A percentile compares a stretch with the other conserved stretches of the same genome.
Conservation (phyloP, 768 basidiomycete species). For the Sporobolomyces roseus region DNA sequence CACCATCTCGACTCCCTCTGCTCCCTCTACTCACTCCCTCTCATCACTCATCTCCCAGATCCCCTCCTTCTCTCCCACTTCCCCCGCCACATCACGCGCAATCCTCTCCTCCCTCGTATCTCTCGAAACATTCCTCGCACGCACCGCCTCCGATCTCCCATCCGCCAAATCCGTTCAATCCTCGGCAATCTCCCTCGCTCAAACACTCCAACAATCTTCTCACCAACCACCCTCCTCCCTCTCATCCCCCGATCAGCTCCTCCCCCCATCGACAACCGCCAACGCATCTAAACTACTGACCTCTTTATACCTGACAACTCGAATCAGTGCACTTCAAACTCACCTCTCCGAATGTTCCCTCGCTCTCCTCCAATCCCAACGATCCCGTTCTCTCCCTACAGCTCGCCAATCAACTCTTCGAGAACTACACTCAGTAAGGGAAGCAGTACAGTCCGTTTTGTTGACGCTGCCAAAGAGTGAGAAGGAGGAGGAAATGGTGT, state of each 20-base stretch:
- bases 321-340: no score
- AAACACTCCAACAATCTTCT: no score
- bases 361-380: not conserved
- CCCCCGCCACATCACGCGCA: constrained; percentile 29
- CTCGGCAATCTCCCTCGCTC: constrained; percentile 12
- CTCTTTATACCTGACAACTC: not conserved
- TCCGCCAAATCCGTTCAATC: constrained; percentile 13
- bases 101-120: constrained; percentile 31
- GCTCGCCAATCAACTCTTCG: not conserved
- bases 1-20: not conserved
- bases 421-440: no score
- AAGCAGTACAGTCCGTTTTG: not conserved
- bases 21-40: not conserved
- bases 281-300: constrained; percentile 1
- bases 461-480: not conserved
- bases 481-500: not conserved
- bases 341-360: constrained; percentile 32
- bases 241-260: not conserved
- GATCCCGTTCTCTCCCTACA: not conserved
- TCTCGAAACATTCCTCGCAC: constrained; percentile 40
- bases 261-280: not conserved
- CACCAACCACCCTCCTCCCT: not conserved
- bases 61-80: constrained; percentile 1
- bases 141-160: constrained; percentile 2
- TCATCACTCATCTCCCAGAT: not conserved